phyloP scores from a whole-genome alignment of 768 basidiomycete genomes.

The Podaxis rugospora region DNA sequence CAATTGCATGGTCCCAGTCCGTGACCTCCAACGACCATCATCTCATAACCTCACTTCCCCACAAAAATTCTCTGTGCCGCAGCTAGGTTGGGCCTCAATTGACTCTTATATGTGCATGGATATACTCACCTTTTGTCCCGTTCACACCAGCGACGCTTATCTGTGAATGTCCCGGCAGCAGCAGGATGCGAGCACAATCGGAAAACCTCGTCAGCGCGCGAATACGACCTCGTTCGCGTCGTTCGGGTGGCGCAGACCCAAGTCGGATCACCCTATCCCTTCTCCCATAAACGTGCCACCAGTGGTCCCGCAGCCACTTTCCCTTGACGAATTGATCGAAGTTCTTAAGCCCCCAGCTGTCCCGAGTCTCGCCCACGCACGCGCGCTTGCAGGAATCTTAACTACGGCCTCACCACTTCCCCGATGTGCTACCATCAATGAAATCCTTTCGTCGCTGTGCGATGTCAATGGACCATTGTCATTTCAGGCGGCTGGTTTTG shows the following conservation, averaged over 20 bases:
- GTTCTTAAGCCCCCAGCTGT: constrained; percentile 53
- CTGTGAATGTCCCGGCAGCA: constrained; percentile 11
- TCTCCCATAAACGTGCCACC: neutral
- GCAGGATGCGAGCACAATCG: constrained; percentile 8
- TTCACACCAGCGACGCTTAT: neutral
- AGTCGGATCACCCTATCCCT: neutral
- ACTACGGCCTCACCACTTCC: constrained; percentile 53
- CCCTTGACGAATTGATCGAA: constrained; percentile 37
- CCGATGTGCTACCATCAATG: constrained; percentile 45
- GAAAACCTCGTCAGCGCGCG: constrained; percentile 9
- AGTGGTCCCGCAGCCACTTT: neutral
- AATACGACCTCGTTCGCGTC: constrained; percentile 11
- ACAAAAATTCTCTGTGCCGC: too few relatives aligned
- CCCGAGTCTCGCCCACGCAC: constrained; percentile 63
- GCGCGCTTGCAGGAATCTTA: constrained; percentile 50
- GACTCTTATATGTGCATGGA: too few relatives aligned
- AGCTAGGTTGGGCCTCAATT: too few relatives aligned
- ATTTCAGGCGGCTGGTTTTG: constrained; percentile 65
- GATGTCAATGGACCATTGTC: constrained; percentile 44
- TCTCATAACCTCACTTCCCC: neutral
- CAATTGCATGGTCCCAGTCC: neutral
- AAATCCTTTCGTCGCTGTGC: constrained; percentile 61
- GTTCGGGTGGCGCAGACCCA: constrained; percentile 9
- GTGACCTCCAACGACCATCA: neutral
- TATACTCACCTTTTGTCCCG: too few relatives aligned